These are phyloP conservation scores for Niebla homalea DNA, from an alignment of 495 filamentous ascomycete species.

Conservation along the genomic window DNA sequence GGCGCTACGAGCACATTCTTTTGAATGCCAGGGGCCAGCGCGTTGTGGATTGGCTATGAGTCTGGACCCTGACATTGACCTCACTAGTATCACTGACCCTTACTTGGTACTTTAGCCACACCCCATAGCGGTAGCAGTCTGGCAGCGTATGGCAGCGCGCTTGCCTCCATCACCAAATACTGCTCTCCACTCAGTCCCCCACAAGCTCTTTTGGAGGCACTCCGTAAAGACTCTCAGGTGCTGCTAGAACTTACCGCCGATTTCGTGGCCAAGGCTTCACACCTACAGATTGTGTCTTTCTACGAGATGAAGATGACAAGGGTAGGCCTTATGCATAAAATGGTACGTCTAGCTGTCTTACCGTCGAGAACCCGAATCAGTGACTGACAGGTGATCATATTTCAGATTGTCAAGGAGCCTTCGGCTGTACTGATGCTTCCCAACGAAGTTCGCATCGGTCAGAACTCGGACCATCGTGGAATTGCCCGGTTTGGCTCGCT, in stretches of 20 bases:
- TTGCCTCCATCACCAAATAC: constrained; percentile 6
- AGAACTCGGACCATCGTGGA: neutral
- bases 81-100: neutral
- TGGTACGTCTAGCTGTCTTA: neutral
- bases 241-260: constrained; percentile 10
- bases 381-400: neutral
- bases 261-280: constrained; percentile 3
- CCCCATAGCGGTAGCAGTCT: constrained; percentile 11
- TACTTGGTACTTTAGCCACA: constrained; percentile 1
- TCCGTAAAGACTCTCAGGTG: constrained; percentile 3
- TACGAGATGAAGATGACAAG: constrained; percentile 15
- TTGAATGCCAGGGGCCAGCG: neutral
- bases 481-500: neutral
- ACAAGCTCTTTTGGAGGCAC: constrained; percentile 3
- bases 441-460: neutral
- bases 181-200: constrained; percentile 3
- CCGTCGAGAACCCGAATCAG: neutral
- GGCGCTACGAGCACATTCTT: neutral
- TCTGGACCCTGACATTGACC: no score
- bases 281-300: constrained; percentile 10
- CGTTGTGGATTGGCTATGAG: neutral
- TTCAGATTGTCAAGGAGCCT: constrained; percentile 10
- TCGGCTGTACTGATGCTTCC: constrained; percentile 6
- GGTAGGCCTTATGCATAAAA: neutral
- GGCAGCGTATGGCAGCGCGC: neutral